Conservation (phyloP, 192 early-diverging fungal species). For the Coemansia sp. region DNA sequence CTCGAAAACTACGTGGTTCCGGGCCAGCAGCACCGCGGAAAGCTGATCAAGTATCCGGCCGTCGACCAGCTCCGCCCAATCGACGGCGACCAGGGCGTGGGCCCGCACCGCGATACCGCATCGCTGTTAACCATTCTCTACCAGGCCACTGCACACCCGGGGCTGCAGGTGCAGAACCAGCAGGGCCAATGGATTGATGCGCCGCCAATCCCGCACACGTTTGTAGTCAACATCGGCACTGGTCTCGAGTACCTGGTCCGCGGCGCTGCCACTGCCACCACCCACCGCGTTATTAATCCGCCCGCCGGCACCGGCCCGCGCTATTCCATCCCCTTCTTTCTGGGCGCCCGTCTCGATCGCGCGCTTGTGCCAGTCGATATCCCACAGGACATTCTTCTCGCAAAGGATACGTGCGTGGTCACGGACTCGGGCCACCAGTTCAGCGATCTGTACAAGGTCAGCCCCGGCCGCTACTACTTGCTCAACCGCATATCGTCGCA, state of each 20-base stretch:
- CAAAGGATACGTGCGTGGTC: conserved; percentile 12
- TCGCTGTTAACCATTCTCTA: conserved; percentile 53
- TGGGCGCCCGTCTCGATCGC: conserved; percentile 43
- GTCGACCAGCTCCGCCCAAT: conserved; percentile 12
- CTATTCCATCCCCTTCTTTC: conserved; percentile 58
- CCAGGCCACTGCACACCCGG: conserved; percentile 56
- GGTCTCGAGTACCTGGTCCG: conserved; percentile 55
- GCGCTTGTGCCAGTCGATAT: conserved; percentile 37
- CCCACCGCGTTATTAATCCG: conserved; percentile 57
- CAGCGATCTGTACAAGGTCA: background rate
- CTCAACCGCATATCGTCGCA: conserved; percentile 39
- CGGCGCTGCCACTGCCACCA: conserved; percentile 53
- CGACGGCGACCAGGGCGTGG: conserved; percentile 43
- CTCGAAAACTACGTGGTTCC: conserved; percentile 8
- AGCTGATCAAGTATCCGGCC: conserved; percentile 32
- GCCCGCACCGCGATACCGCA: conserved; percentile 49
- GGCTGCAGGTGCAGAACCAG: conserved; percentile 62
- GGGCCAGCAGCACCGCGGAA: conserved; percentile 12
- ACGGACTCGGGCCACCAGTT: conserved; percentile 44
- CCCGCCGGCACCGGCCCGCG: conserved; percentile 43
- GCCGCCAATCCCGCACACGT: conserved; percentile 52
- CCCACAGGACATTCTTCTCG: conserved; percentile 10
- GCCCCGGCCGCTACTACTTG: conserved; percentile 15
- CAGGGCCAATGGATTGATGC: conserved; percentile 61
- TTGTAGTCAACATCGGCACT: conserved; percentile 67